Conservation (phyloP, 768 basidiomycete genomes). For the Coprinellus micaceus region DNA sequence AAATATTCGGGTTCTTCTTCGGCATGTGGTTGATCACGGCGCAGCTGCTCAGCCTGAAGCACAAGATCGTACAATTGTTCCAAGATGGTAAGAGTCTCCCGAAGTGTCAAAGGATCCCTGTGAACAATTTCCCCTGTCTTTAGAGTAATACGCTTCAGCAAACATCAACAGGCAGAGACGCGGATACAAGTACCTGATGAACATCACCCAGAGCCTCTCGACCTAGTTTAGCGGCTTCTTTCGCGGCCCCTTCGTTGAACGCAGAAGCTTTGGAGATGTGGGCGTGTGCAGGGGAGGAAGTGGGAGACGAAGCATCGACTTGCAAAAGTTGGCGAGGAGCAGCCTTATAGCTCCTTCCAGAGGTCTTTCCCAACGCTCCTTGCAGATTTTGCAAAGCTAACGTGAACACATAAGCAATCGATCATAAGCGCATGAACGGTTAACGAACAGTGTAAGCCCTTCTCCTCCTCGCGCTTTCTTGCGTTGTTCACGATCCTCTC, state of each 20-base stretch:
- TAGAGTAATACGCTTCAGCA: slow-evolving; percentile 4
- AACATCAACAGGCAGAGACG: neutral
- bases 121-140: slow-evolving; percentile 62
- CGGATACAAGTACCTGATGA: slow-evolving; percentile 39
- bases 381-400: slow-evolving; percentile 73
- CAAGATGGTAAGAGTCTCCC: slow-evolving; percentile 73
- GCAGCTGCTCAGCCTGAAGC: slow-evolving; percentile 79
- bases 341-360: slow-evolving; percentile 89
- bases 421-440: neutral
- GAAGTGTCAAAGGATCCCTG: slow-evolving; percentile 72
- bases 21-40: slow-evolving; percentile 68
- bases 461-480: slow-evolving; percentile 80
- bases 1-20: slow-evolving; percentile 51
- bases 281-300: slow-evolving; percentile 40
- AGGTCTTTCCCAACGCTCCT: slow-evolving; percentile 93
- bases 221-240: slow-evolving; percentile 73
- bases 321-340: slow-evolving; percentile 96
- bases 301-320: slow-evolving; percentile 59
- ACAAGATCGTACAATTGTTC: slow-evolving; percentile 85
- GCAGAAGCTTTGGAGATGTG: slow-evolving; percentile 54
- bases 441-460: slow-evolving; percentile 55
- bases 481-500: slow-evolving; percentile 94
- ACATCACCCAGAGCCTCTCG: slow-evolving; percentile 66
- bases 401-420: slow-evolving; percentile 1
- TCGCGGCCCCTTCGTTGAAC: slow-evolving; percentile 53